Evolutionary conservation across 371 early-diverging fungal genomes (phyloP).

Genomic region (Rhizopus delemar): DNA sequence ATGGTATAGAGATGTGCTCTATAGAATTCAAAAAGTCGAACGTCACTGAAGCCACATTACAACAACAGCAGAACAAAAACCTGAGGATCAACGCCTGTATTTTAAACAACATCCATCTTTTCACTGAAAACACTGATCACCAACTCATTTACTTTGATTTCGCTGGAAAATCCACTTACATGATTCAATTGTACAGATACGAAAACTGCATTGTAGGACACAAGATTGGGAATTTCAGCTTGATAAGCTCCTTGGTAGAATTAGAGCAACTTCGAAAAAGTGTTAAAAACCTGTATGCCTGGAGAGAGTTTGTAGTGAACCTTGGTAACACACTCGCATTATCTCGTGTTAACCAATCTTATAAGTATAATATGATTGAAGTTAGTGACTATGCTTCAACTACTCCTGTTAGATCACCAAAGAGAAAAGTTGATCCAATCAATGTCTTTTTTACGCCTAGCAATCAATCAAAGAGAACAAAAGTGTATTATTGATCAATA

Average conservation of each 20-base stretch:
- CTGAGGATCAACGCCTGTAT: slow-evolving; percentile 17
- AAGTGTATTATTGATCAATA: slow-evolving; percentile 11
- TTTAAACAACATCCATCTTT: slow-evolving; percentile 13
- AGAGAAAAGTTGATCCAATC: slow-evolving; percentile 8
- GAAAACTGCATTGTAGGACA: slow-evolving; percentile 13
- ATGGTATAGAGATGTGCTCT: slow-evolving; percentile 19
- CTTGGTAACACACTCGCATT: slow-evolving; percentile 14
- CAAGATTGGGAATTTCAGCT: slow-evolving; percentile 12
- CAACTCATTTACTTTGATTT: slow-evolving; percentile 16
- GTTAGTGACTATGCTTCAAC: slow-evolving; percentile 3
- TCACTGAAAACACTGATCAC: slow-evolving; percentile 8
- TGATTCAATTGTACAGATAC: slow-evolving; percentile 16
- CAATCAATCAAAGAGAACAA: slow-evolving; percentile 21
- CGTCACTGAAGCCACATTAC: slow-evolving; percentile 7
- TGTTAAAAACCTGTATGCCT: slow-evolving; percentile 14
- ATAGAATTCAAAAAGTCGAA: slow-evolving; percentile 24
- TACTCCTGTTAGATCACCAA: slow-evolving; percentile 8
- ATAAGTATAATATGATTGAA: slow-evolving; percentile 10
- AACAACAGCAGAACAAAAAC: slow-evolving; percentile 19
- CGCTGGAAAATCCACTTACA: slow-evolving; percentile 17
- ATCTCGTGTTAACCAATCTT: slow-evolving; percentile 15
- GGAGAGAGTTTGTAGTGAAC: slow-evolving; percentile 12
- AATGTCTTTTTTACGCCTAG: slow-evolving; percentile 13
- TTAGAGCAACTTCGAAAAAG: slow-evolving; percentile 17
- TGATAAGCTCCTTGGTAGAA: slow-evolving; percentile 15